A percentile compares a stretch with the other conserved stretches of the same genome.
Conservation (phyloP, 73 alveolate genomes). For the Halteria grandinella region DNA sequence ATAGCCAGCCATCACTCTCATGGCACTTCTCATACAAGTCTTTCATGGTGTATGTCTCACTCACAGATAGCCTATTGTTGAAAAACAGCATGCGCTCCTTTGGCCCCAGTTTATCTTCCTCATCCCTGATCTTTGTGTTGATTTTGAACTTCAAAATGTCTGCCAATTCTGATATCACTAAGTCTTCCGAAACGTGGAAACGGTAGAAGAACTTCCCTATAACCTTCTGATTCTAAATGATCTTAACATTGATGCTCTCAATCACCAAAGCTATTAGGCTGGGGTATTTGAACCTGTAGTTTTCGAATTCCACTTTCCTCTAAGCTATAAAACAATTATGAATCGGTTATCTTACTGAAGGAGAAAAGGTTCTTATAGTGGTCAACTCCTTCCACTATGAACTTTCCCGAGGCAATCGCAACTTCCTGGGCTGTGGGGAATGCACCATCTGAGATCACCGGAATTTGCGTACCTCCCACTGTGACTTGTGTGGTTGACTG, state of each 20-base stretch:
- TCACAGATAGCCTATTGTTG: constrained; percentile 20
- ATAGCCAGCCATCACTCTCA: constrained; percentile 73
- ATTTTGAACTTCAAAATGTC: constrained; percentile 65
- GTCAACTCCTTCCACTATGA: constrained; percentile 49
- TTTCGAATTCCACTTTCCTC: constrained; percentile 72
- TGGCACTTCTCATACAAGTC: constrained; percentile 51
- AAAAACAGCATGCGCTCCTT: constrained; percentile 60
- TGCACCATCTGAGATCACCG: no score
- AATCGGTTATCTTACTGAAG: constrained; percentile 14
- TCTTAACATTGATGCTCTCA: constrained; percentile 51
- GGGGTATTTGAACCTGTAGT: constrained; percentile 72
- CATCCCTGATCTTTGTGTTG: constrained; percentile 50
- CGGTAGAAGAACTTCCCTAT: constrained; percentile 56
- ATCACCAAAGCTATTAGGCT: constrained; percentile 63
- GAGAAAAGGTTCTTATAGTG: constrained; percentile 62
- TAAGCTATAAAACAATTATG: constrained; percentile 26
- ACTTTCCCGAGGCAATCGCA: no score
- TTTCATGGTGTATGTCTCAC: constrained; percentile 32
- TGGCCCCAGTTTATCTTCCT: constrained; percentile 35
- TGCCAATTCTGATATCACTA: constrained; percentile 55
- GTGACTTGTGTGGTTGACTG: background rate
- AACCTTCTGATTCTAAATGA: constrained; percentile 51
- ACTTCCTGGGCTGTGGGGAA: no score
- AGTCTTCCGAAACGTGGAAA: constrained; percentile 60
- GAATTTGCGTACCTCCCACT: no score